Evolutionary conservation across 495 filamentous ascomycete species (phyloP).

Genomic region (Neurospora africana): DNA sequence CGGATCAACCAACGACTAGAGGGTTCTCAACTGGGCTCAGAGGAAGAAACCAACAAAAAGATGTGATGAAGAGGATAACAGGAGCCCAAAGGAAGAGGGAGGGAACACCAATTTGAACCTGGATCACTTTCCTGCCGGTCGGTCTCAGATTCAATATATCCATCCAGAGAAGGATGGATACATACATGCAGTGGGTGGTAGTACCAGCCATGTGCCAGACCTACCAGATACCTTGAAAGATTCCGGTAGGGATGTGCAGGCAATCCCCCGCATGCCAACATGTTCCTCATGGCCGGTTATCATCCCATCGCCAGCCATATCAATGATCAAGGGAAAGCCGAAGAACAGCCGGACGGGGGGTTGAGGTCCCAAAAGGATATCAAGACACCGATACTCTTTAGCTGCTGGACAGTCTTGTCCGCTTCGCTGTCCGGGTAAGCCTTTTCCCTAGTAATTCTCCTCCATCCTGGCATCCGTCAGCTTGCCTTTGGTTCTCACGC

Average conservation of each 20-base stretch:
- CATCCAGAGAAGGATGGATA: background rate
- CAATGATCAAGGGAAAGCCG: background rate
- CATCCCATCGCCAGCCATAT: background rate
- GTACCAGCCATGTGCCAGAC: background rate
- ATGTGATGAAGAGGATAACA: background rate
- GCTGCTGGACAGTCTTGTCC: background rate
- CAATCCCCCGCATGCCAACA: background rate
- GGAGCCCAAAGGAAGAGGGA: background rate
- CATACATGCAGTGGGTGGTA: background rate
- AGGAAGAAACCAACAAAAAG: background rate
- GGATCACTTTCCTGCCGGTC: background rate
- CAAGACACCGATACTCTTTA: background rate
- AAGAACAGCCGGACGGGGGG: background rate
- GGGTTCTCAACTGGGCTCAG: background rate
- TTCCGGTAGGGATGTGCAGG: background rate
- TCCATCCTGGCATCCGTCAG: background rate
- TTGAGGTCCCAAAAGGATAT: background rate
- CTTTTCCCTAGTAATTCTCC: background rate
- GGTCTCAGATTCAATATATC: background rate
- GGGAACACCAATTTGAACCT: background rate
- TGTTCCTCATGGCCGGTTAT: background rate
- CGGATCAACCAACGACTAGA: background rate
- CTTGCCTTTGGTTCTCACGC: background rate
- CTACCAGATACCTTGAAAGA: background rate
- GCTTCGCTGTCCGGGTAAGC: background rate